Base-by-base conservation (phyloP, 257 asterid genomes). In the Przewalskia tangutica region DNA sequence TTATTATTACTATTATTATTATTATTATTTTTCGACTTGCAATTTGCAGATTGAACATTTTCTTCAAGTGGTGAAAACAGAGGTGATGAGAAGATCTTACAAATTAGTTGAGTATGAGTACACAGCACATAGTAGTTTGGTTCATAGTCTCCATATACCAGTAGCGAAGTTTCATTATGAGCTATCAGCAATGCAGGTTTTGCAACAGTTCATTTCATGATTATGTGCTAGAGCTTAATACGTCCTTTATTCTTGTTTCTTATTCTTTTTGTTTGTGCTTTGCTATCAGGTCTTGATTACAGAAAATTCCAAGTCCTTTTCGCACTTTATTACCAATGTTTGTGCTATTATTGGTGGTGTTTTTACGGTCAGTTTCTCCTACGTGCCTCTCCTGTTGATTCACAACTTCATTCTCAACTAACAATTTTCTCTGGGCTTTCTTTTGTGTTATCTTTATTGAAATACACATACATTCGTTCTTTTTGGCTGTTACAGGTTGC, bases 261-360 rank as follows among this genome's bases (percentile, higher is more conserved):
- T 18, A 4, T 48, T 34, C 73, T 81, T 53, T 48, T 48, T 27
- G 40, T 58, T 20, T 17, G 58, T 76, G 62, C 83, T 77, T 27
- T 63, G 63, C 54, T 51, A 16, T 59, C 88, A 95, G 98, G 93
- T 93, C 79, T 81, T 95, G 46, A 89, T 93, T 82, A 89, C 97
- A 48, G 97, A 92, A 89, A 85, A 89, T 68, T 67, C 90, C n/a
- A 92, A 93, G 86, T 92, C 98, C 32, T 95, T 95, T 70, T 85
- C 94, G 17, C 98, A 95, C 88, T 95, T 95, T 55, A 86, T 93
- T 64, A 95, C 98, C 65, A 92, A 90, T 58, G 87, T 92, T 23
- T 95, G 98, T 56, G 97, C 98, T 86, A 93, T 95, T 51, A 92
- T 95, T 58, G 98, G 98, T 85, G 98, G 98, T 53, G 92, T 95